Evolutionary conservation across 306 rosid genomes (phyloP).

Genomic region (Corylus americana): DNA sequence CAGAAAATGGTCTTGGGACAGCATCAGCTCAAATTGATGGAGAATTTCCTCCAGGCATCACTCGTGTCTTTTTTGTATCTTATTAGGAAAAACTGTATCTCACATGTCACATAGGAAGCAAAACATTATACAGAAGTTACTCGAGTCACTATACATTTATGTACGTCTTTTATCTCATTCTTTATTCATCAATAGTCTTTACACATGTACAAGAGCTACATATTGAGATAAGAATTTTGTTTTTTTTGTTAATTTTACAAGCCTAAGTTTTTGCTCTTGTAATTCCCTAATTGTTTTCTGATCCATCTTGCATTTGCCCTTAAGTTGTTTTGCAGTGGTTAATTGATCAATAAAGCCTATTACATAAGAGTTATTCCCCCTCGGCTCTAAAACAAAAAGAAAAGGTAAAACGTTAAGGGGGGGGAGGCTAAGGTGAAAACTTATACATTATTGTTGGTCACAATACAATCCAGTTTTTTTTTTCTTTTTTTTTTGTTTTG

Average conservation of each 20-base stretch:
- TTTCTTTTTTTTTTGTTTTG: no score
- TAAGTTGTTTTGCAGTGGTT: background rate
- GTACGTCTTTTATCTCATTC: conserved; percentile 17
- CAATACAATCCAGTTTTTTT: no score
- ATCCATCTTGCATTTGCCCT: background rate
- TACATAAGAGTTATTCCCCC: background rate
- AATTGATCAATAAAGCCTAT: background rate
- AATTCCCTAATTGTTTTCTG: background rate
- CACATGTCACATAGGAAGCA: conserved; percentile 11
- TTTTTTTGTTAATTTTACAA: background rate
- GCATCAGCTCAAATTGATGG: conserved; percentile 25
- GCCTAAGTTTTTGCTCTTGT: background rate
- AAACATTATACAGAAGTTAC: conserved; percentile 13
- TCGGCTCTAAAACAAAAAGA: no score
- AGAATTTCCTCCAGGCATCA: conserved; percentile 8
- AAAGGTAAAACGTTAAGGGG: no score
- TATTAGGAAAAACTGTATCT: background rate
- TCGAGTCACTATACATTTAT: conserved; percentile 17
- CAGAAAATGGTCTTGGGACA: conserved; percentile 46
- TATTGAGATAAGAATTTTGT: background rate
- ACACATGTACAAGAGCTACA: background rate
- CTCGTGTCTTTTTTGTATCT: background rate
- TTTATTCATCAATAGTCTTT: conserved; percentile 12
- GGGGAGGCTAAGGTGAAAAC: no score
- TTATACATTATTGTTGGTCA: no score